phyloP scores from a whole-genome alignment of 179 eudicot genomes.

The Spergularia azorica region DNA sequence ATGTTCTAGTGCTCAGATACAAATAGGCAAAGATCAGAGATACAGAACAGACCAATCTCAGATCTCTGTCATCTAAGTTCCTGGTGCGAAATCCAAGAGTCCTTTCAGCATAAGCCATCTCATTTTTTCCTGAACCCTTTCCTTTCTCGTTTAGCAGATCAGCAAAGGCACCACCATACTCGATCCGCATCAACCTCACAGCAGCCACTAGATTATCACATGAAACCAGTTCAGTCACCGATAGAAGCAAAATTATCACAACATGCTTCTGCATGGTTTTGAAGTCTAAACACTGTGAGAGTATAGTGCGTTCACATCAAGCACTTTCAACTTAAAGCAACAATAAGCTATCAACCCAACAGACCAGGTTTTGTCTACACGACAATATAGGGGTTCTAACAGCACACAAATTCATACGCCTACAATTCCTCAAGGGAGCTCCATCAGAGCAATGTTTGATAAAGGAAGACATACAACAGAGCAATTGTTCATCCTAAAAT shows the following conservation, averaged over 20 bases:
- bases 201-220: constrained; percentile 63
- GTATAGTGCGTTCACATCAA: not conserved
- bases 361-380: too few relatives aligned
- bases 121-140: constrained; percentile 84
- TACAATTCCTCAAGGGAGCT: too few relatives aligned
- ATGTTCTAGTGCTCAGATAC: not conserved
- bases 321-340: not conserved
- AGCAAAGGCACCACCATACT: constrained; percentile 95
- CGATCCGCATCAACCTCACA: constrained; percentile 95
- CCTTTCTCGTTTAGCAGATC: constrained; percentile 92
- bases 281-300: not conserved
- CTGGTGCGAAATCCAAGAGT: constrained; percentile 90
- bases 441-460: too few relatives aligned
- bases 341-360: too few relatives aligned
- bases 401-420: too few relatives aligned
- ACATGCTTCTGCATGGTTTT: not conserved
- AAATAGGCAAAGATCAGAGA: constrained; percentile 13
- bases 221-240: constrained; percentile 6
- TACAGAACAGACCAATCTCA: constrained; percentile 58
- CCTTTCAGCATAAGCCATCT: constrained; percentile 95
- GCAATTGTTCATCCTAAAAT: too few relatives aligned
- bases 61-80: constrained; percentile 80
- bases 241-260: not conserved
- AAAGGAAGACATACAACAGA: too few relatives aligned
- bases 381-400: too few relatives aligned